Base-by-base conservation (phyloP, 306 rosid genomes). In the Styphnolobium japonicum region DNA sequence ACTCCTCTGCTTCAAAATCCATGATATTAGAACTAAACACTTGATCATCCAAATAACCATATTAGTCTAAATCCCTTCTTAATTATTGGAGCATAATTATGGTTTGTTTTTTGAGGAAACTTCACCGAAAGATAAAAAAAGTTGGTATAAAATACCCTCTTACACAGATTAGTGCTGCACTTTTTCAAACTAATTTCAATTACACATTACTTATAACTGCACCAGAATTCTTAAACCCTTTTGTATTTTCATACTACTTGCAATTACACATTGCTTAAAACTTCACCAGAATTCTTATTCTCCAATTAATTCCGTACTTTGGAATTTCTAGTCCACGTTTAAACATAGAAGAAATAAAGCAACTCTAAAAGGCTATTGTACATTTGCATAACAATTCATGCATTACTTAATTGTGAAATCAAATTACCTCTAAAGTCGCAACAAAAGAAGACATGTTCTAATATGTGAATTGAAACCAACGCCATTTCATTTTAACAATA, bases 1-100 rank as follows among this genome's bases (percentile, higher is more conserved):
- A 88, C 61, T 87, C 93, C 18, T 81, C 98, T 93, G 91, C 81
- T 86, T 81, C 83, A 70, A 76, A 61, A 39, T 25, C 61, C 60
- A 69, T 25, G 39, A 40, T 12, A 63, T 25, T 73, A 56, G 62
- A 76, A 63, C 49, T 73, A 57, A 69, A 57, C 45, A 68, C 53
- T 80, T 72, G 42, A 79, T 72, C 70, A 33, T 71, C 63, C 36
- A 62, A 27, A 27, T 10, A 6, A 76, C 33, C 49, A 10, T 57
- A 15, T 1, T 79, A 75, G 49, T 46, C 73, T 69, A 43, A 61
- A 55, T 29, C 45, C 42, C 45, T 10, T 45, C 39, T 16, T 40
- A 43, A 21, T 53, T 82, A 10, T 70, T 42, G 62, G 4, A 74
- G 63, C 64, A 61, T 49, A 43, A 37, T n/a, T n/a, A n/a, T 19